A percentile compares a stretch with the other conserved stretches of the same genome.
These are phyloP conservation scores for Debaryomyces nepalensis DNA, from an alignment of 1,139 yeast genomes.

Conservation along the genomic window DNA sequence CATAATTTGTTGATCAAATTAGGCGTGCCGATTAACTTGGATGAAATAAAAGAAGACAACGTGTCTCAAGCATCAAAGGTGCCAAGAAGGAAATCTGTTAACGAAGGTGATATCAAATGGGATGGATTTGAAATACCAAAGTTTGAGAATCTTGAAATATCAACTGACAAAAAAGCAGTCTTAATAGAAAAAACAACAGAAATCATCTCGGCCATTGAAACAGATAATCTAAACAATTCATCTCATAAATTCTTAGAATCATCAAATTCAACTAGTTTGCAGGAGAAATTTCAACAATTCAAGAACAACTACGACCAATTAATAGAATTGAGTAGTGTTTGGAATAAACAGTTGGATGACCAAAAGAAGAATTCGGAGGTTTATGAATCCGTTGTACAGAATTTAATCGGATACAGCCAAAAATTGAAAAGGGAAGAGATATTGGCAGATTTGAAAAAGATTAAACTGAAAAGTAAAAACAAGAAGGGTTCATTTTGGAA, in stretches of 20 bases:
- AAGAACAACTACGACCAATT: conserved; percentile 33
- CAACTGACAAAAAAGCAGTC: conserved; percentile 24
- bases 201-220: conserved; percentile 37
- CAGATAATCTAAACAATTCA: conserved; percentile 42
- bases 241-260: conserved; percentile 32
- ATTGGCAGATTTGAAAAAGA: conserved; percentile 39
- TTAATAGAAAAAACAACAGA: conserved; percentile 30
- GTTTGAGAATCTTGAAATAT: conserved; percentile 27
- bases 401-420: conserved; percentile 72
- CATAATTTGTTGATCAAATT: conserved; percentile 57
- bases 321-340: conserved; percentile 46
- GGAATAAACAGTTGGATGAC: conserved; percentile 51
- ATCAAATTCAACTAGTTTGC: conserved; percentile 23
- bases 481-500: conserved; percentile 17
- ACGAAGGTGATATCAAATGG: conserved; percentile 42
- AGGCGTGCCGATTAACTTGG: conserved; percentile 64
- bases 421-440: conserved; percentile 55
- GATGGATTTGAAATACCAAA: conserved; percentile 33
- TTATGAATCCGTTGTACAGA: conserved; percentile 73
- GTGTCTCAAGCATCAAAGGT: conserved; percentile 10
- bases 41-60: conserved; percentile 33
- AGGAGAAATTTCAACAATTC: conserved; percentile 36
- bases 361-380: conserved; percentile 60
- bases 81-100: conserved; percentile 27
- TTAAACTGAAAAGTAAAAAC: conserved; percentile 26